Evolutionary conservation across 2,329 filamentous ascomycete genomes (phyloP), one percentile per base, ranked within the genome.

Genomic region (Ophiostoma triangulosporum): DNA sequence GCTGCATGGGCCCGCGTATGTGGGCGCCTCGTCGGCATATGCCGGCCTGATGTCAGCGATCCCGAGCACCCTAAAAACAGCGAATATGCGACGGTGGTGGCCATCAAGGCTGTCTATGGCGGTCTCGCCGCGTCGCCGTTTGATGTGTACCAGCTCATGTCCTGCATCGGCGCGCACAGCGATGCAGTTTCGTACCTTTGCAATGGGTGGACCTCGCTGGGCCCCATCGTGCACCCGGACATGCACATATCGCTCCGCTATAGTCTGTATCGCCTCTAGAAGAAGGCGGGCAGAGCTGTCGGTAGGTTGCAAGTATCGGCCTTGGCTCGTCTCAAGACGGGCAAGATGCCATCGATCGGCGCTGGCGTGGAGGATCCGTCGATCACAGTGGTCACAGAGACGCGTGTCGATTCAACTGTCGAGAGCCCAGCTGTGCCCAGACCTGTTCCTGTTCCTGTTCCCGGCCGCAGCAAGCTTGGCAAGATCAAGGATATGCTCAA

Each of bases 71-170:
- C 24, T n/a, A n/a, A 20, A 12, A 43, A 52, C 38, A 40, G 32
- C 22, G 7, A 12, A 6, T 29, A 26, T 11, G 54, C 35, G 2
- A 6, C 20, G 3, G 11, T 4, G 14, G 12, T 55, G 4, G 45
- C 45, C 3, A 22, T 11, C 4, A 26, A 24, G 9, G 51, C 48
- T 6, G 17, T 56, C 6, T 14, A 15, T 3, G 54, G 36, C 3
- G 24, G 20, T 3, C 38, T 56, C 3, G 12, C n/a, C 9, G 17
- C 7, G 15, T 9, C 50, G 3, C 14, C 12, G 3, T 56, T 51
- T 11, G 48, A 56, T 12, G 51, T n/a, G 3, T 56, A 54, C 38
- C 31, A 56, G 26, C 35, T 56, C 20, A 50, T 56, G 46, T 36
- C 8, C 9, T 32, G 48, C 32, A 17, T 54, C 6, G 51, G 51